Base-by-base conservation (phyloP, 2,329 filamentous ascomycete species). In the Rhynchosporium agropyri region DNA sequence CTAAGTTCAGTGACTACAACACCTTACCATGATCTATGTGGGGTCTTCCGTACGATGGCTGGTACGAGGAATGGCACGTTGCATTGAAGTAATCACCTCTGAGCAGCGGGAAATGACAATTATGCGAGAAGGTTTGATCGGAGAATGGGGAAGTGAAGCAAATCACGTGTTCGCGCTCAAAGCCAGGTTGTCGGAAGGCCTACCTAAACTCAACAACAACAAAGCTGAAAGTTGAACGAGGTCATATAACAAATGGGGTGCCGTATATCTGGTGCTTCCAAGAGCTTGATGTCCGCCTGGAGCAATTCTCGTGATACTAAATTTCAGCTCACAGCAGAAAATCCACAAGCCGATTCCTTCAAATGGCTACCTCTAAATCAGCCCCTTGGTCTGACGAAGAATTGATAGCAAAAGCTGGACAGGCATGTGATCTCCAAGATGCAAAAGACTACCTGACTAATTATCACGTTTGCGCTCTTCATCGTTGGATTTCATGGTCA, bases 401-500 rank as follows among this genome's bases (percentile, higher is more conserved):
- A 48, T 42, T 74, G 31, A 70, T 59, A 58, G 33, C 53, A 4
- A 71, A 71, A 49, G 62, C 72, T 15, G 70, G 70, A 55, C 67
- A 74, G 65, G 20, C 20, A 20, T 20, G 69, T 72, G 68, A 50
- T 69, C 49, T 36, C 13, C 20, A 7, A 5, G 3, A 33, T 42
- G 2, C 40, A 20, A 33, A 46, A 36, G 38, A 42, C 46, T 12
- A 33, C 10, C 20, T 46, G 48, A 33, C 64, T 66, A 43, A 68
- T 46, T 31, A 49, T 31, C 38, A 28, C 6, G 46, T 5, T 36
- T 5, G 5, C 80, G 78, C 74, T 79, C 50, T 79, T 80, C 61
- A 76, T 77, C 45, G 76, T 79, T 63, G 78, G 78, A 28, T 80
- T 80, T 46, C 69, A 79, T 63, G 77, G 76, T 48, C 70, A 74